Percentiles rank a stretch among this genome's conserved stretches.
phyloP scores from a whole-genome alignment of 192 early-diverging fungal genomes.

The Coemansia sp. region DNA sequence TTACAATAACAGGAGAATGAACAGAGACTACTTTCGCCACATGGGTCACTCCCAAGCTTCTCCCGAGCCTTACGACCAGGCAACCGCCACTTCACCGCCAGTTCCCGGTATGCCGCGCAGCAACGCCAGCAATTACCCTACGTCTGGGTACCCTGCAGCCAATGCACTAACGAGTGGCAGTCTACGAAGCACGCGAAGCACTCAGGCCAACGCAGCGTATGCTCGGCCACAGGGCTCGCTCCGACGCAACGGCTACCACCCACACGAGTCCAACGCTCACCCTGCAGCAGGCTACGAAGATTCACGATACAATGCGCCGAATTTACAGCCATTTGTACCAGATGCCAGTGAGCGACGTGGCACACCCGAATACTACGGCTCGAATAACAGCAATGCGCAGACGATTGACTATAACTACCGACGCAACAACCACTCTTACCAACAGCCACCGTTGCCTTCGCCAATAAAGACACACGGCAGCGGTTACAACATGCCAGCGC shows the following conservation, averaged over 20 bases:
- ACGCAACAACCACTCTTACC: background rate
- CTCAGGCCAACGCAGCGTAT: conserved; percentile 14
- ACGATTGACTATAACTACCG: conserved; percentile 26
- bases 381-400: conserved; percentile 9
- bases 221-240: conserved; percentile 13
- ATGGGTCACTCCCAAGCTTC: background rate
- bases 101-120: conserved; percentile 15
- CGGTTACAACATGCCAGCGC: conserved; percentile 16
- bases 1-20: conserved; percentile 10
- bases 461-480: background rate
- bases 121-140: conserved; percentile 15
- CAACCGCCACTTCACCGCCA: conserved; percentile 9
- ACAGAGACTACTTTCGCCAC: conserved; percentile 23
- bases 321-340: conserved; percentile 46
- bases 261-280: conserved; percentile 3
- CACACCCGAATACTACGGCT: conserved; percentile 29
- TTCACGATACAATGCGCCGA: conserved; percentile 9
- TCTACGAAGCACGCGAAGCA: conserved; percentile 49
- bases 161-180: conserved; percentile 30
- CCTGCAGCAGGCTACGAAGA: conserved; percentile 8
- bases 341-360: conserved; percentile 40
- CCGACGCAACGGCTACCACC: conserved; percentile 4
- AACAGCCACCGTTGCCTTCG: background rate
- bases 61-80: background rate
- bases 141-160: conserved; percentile 14